Evolutionary conservation across 805 yeast genomes (phyloP), one percentile per base, ranked within the genome.

Genomic region (Ogataea siamensis): DNA sequence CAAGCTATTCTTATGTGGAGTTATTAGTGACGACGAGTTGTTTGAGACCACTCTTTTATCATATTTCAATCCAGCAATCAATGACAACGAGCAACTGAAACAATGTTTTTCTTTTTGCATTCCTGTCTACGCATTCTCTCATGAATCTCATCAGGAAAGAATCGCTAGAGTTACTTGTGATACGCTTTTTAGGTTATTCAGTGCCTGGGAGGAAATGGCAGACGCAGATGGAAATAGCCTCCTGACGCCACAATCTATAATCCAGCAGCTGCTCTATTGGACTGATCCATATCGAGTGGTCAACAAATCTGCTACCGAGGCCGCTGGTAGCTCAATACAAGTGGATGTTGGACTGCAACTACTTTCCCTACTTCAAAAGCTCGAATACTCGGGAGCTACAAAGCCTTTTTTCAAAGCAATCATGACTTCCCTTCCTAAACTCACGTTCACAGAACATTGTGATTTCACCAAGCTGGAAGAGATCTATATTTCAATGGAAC

Each of bases 51-150:
- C 89, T 38, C 62, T 88, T 4, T 60, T 85, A 37, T 73, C 84
- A 0, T 91, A 87, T 53, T 89, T 86, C 63, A 79, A 83, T 37
- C 88, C 93, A 0, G 59, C 66, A 4, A 80, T 81, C 37, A 60
- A 74, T 5, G 62, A 67, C 5, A 87, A 87, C 50, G 81, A 76
- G 40, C 75, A 79, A 11, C 66, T 89, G 44, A 69, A 80, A 32
- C 97, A 89, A 58, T 84, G 85, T 0, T 73, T 89, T 42, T 77
- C 93, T 7, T 89, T 86, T 53, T 88, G 95, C 57, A 69, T 89
- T 12, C 96, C 97, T 0, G 95, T 85, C 0, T 87, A 85, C 57
- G 80, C 93, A 25, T 83, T 78, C 54, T 83, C 95, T 22, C 88
- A 81, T 51, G 66, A 69, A 0, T 64, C 64, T 12, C 95, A 88